phyloP scores from a whole-genome alignment of 2,329 filamentous ascomycete species.

The Fusarium agapanthi region DNA sequence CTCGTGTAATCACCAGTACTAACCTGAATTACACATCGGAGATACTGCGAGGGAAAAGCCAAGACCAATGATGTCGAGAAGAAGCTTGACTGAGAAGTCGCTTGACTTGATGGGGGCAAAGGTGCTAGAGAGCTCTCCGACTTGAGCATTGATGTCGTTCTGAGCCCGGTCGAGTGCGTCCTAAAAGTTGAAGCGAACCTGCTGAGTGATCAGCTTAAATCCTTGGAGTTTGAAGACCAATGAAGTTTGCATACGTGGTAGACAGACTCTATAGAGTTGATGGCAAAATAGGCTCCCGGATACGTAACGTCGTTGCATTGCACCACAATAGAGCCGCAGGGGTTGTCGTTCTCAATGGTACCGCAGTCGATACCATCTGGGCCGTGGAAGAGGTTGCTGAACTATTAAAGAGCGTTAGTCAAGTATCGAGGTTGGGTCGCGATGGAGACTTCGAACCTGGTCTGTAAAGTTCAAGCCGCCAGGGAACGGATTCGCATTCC shows the following conservation, averaged over 20 bases:
- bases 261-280: neutral
- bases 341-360: neutral
- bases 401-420: neutral
- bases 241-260: neutral
- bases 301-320: neutral
- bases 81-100: neutral
- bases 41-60: neutral
- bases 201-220: neutral
- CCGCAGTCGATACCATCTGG: neutral
- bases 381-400: neutral
- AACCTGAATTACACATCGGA: neutral
- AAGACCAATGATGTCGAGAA: neutral
- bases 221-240: fast-evolving
- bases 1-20: fast-evolving
- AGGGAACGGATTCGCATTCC: neutral
- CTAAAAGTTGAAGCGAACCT: neutral
- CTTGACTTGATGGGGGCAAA: neutral
- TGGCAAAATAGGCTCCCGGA: neutral
- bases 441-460: neutral
- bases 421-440: fast-evolving
- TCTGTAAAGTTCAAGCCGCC: neutral
- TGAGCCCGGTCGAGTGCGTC: neutral
- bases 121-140: neutral
- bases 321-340: neutral
- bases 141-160: neutral